Conservation (phyloP, 2,329 filamentous ascomycete species). For the Microdochium bolleyi region DNA sequence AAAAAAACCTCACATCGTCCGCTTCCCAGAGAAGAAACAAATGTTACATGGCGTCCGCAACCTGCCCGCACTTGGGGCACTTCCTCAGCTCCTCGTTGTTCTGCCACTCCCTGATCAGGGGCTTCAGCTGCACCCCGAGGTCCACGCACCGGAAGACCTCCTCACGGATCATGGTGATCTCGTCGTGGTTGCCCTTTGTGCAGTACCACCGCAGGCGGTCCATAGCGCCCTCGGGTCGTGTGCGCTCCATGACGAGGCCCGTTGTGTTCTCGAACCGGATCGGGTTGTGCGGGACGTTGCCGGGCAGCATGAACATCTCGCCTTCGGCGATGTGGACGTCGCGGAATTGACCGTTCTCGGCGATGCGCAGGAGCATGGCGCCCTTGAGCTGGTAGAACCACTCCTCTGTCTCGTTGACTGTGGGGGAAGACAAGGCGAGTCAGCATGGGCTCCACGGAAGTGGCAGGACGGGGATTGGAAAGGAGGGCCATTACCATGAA, state of each 20-base stretch:
- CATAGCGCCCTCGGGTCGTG: constrained; percentile 8
- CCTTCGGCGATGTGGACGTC: constrained; percentile 2
- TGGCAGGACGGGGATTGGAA: not conserved
- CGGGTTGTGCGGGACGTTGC: constrained; percentile 11
- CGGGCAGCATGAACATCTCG: constrained; percentile 4
- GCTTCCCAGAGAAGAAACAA: not conserved
- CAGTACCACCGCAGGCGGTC: constrained; percentile 12
- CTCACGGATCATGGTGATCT: constrained; percentile 9
- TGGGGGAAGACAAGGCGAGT: not conserved
- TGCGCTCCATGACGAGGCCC: constrained; percentile 12
- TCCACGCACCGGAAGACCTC: constrained; percentile 11
- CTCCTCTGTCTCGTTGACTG: constrained; percentile 13
- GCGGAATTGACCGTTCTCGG: constrained; percentile 1
- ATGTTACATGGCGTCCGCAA: constrained; percentile 6
- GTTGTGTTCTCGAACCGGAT: constrained; percentile 10
- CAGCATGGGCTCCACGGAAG: not conserved
- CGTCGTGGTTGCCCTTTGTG: constrained; percentile 10
- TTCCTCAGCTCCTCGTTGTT: constrained; percentile 8
- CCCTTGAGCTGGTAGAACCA: constrained; percentile 11
- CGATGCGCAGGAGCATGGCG: constrained; percentile 2
- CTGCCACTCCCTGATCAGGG: constrained; percentile 10
- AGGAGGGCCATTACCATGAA: constrained; percentile 5
- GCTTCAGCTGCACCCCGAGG: constrained; percentile 11
- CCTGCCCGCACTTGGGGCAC: constrained; percentile 5
- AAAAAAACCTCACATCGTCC: not conserved